Base-by-base conservation (phyloP, 768 basidiomycete genomes). In the Tylopilus intermedius region DNA sequence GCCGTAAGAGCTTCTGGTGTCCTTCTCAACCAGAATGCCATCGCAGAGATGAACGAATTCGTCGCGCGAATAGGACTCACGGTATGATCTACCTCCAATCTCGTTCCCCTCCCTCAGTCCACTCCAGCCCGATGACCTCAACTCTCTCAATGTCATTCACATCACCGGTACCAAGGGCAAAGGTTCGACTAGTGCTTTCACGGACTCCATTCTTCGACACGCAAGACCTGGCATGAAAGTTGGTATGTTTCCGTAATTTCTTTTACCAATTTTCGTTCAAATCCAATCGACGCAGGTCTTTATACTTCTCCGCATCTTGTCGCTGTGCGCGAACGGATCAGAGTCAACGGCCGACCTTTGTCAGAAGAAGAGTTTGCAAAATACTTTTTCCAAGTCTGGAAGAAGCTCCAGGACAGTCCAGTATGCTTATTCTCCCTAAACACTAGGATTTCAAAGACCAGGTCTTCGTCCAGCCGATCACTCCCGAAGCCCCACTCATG, bases 131-230 rank as follows among this genome's bases (percentile, higher is more conserved):
- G 75, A 81, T 52, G 86, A 94, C 57, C 78, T 99, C 40, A 94
- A 97, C 66, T 71, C 73, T 22, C 75, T 99, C 49, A 95, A 97
- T 68, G 92, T 95, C 52, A 81, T 98, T 44, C 95, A 99, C 74
- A 84, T 99, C 59, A 94, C 95, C 8, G 95, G 95, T 4, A 98
- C 96, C 4, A 99, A 99, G 72, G 95, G 95, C 32, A 99, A 99
- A 68, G 95, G 95, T 7, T 98, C 95, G 3, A 94, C 96, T 1
- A 91, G 90, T 58, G 95, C 96, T 8, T 98, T 98, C 62, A 80
- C 82, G 4, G 88, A 93, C 61, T 90, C 88, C 9, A 84, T 97
- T 49, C 74, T 98, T 46, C 81, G 90, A n/a, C 76, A 79, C 54
- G 71, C 78, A n/a, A 79, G 72, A 58, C 86, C 94, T 7, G 71